phyloP scores from a whole-genome alignment of 441 rosid genomes.

The Pelargonium citronellum region DNA sequence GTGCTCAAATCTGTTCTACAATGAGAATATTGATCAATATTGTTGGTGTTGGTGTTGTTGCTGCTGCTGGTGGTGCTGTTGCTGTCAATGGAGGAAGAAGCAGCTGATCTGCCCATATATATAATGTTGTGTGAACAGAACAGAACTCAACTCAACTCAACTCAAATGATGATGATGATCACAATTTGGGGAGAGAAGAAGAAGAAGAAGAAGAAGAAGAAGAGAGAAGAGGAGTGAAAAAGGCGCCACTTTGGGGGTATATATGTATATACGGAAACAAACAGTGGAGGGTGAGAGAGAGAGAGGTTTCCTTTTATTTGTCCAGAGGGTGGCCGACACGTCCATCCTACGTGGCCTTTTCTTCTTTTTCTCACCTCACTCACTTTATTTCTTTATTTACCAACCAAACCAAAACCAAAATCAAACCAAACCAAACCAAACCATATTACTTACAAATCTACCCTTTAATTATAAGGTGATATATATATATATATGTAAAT shows the following conservation, averaged over 20 bases:
- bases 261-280: constrained; percentile 11
- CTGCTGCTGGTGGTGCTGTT: constrained; percentile 14
- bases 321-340: constrained; percentile 32
- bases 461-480: too few species aligned
- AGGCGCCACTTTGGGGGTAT: constrained; percentile 16
- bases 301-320: constrained; percentile 19
- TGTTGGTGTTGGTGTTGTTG: neutral
- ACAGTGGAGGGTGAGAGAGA: constrained; percentile 7
- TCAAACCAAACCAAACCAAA: too few species aligned
- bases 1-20: constrained; percentile 25
- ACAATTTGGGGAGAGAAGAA: neutral
- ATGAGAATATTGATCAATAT: too few species aligned
- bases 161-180: neutral
- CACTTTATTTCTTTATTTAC: neutral
- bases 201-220: neutral
- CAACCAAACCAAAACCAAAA: too few species aligned
- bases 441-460: too few species aligned
- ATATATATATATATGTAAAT: too few species aligned
- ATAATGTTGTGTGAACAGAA: too few species aligned
- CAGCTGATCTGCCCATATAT: neutral
- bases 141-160: too few species aligned
- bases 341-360: constrained; percentile 19
- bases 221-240: constrained; percentile 19
- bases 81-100: constrained; percentile 32
- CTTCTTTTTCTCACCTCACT: neutral